These are phyloP conservation scores for Globisporangium polare DNA, from an alignment of 352 stramenopile genomes.

Conservation along the genomic window DNA sequence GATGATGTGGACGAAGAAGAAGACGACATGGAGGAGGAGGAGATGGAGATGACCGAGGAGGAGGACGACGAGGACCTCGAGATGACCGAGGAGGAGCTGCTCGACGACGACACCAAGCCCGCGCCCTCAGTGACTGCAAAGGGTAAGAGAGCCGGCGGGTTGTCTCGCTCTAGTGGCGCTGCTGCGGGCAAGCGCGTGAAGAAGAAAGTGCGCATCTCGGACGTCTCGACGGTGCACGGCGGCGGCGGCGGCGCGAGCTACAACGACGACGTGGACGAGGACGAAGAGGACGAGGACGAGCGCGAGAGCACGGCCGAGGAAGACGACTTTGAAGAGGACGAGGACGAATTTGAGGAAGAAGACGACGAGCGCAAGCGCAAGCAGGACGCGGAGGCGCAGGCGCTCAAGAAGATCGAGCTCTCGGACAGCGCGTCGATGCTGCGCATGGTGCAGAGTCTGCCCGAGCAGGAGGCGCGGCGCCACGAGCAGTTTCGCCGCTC, in stretches of 20 bases:
- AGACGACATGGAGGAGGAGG: slow-evolving; percentile 24
- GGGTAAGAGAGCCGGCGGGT: background rate
- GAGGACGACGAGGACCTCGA: slow-evolving; percentile 34
- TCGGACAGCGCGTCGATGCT: slow-evolving; percentile 71
- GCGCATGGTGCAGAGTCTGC: slow-evolving; percentile 62
- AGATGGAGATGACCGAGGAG: slow-evolving; percentile 34
- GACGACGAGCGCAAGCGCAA: slow-evolving; percentile 38
- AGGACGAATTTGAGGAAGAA: slow-evolving; percentile 25
- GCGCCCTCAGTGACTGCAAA: background rate
- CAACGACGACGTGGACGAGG: slow-evolving; percentile 27
- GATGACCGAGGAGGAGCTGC: slow-evolving; percentile 17
- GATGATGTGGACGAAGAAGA: slow-evolving; percentile 36
- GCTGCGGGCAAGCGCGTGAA: slow-evolving; percentile 9
- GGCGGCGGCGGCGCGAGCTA: slow-evolving; percentile 7
- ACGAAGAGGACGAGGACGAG: slow-evolving; percentile 18
- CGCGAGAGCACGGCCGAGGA: slow-evolving; percentile 15
- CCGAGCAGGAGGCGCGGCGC: slow-evolving; percentile 55
- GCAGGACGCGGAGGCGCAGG: slow-evolving; percentile 36
- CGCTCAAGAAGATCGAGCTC: slow-evolving; percentile 32
- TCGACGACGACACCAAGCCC: slow-evolving; percentile 15
- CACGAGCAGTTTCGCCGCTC: slow-evolving; percentile 83
- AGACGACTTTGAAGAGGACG: slow-evolving; percentile 47
- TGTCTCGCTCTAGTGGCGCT: background rate
- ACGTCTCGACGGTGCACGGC: slow-evolving; percentile 19
- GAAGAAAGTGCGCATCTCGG: slow-evolving; percentile 23